phyloP scores from a whole-genome alignment of 2,329 filamentous ascomycete species.

The Microsporum audouinii region DNA sequence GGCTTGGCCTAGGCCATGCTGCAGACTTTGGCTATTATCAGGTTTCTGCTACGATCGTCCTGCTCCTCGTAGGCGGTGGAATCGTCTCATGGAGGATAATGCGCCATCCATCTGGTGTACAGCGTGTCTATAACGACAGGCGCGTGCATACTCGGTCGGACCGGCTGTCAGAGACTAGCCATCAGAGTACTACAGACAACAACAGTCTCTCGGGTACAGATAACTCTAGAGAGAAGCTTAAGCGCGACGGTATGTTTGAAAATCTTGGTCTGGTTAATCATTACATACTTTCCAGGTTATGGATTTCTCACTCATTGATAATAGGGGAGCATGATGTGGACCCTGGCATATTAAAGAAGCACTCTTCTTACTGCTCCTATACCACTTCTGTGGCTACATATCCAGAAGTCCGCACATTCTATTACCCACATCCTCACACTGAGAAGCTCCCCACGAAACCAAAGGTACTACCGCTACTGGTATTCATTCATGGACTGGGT shows the following conservation, averaged over 20 bases:
- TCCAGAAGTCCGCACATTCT: conserved; percentile 68
- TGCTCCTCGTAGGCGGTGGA: neutral
- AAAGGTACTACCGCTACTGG: conserved; percentile 65
- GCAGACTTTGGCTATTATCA: neutral
- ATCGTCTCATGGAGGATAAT: neutral
- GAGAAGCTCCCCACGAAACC: conserved; percentile 65
- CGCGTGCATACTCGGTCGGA: neutral
- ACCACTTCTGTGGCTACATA: conserved; percentile 61
- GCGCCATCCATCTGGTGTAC: neutral
- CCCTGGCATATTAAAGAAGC: conserved; percentile 65
- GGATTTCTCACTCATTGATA: neutral
- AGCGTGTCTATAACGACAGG: neutral
- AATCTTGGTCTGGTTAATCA: too few species aligned
- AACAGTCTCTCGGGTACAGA: neutral
- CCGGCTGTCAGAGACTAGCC: neutral
- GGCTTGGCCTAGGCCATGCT: neutral
- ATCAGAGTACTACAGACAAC: neutral
- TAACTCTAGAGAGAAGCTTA: neutral
- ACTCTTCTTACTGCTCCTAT: conserved; percentile 61
- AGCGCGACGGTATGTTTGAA: conserved; percentile 4
- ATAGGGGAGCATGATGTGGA: conserved; percentile 43
- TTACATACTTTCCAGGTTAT: too few species aligned
- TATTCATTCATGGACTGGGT: conserved; percentile 89
- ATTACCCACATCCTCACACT: conserved; percentile 68
- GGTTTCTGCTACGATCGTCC: neutral